Evolutionary conservation across 2,329 filamentous ascomycete species (phyloP).

Genomic region (Ophiostoma novo-ulmi): DNA sequence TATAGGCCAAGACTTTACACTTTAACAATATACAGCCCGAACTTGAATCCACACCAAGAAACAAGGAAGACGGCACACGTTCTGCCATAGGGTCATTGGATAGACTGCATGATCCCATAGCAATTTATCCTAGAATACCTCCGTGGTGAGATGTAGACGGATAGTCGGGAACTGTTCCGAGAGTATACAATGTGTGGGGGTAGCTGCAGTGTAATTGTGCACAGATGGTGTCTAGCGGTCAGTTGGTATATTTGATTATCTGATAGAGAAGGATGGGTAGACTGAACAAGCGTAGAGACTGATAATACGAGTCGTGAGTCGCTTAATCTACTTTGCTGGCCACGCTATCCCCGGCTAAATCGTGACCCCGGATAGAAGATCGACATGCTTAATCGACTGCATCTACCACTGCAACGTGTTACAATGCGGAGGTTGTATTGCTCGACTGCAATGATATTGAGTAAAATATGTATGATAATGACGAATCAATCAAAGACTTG

Average conservation of each 20-base stretch:
- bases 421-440: background rate
- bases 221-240: background rate
- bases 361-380: background rate
- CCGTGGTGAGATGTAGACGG: background rate
- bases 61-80: background rate
- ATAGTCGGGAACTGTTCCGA: background rate
- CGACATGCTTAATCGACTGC: background rate
- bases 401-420: background rate
- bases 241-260: background rate
- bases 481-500: background rate
- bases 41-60: background rate
- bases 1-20: no score
- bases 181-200: slow-evolving; percentile 63
- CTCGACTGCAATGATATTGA: background rate
- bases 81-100: background rate
- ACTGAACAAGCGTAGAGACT: no score
- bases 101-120: background rate
- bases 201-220: slow-evolving; percentile 48
- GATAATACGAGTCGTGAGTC: no score
- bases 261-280: background rate
- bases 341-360: background rate
- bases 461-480: background rate
- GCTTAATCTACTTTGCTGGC: background rate
- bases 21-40: no score
- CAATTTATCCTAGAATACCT: no score